Base-by-base conservation (phyloP, 2,329 filamentous ascomycete species). In the Cladosporium austrohemisphaericum region DNA sequence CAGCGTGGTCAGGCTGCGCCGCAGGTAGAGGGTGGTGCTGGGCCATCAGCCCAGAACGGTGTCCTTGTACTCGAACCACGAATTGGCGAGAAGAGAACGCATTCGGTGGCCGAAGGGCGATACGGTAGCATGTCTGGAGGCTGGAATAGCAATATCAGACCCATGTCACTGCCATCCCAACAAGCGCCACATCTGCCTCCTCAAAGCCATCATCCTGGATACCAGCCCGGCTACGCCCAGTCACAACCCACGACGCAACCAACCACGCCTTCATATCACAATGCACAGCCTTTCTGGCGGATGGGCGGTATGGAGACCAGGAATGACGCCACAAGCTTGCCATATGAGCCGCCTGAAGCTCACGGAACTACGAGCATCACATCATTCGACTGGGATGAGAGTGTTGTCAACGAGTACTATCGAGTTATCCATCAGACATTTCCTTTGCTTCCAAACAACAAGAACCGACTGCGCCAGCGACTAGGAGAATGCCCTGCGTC, bases 361-460 rank as follows among this genome's bases (percentile, higher is more conserved):
- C 51, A 45, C n/a, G 55, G 48, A 22, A 56, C 51, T 22, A 52
- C 52, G 7, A 54, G 52, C 4, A 58, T 63, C 18, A 59, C 54
- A 4, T 57, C 40, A n/a, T 65, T 70, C 41, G 72, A 75, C 19
- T 75, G 71, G 70, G 71, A 76, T 53, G 73, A 76, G 28, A 58
- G 60, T 22, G 62, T 71, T 16, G 60, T 76, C 31, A 69, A 74
- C 23, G 66, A 69, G 51, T 88, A 88, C 57, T 76, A 86, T 46
- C 73, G 73, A 4, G 70, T 78, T 11, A 78, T 88, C 16, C 84
- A 88, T 57, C 80, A 81, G 11, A 78, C 79, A 3, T 83, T 86
- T 50, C 85, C 85, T 0, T 72, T 89, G 36, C 71, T 89, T 10
- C 77, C 84, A 1, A 73, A 73, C 45, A 79, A 69, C 47, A 82